Percentiles rank a stretch among this genome's conserved stretches.
Evolutionary conservation across 495 filamentous ascomycete genomes (phyloP).

Genomic region (Mycothermus thermophilus): DNA sequence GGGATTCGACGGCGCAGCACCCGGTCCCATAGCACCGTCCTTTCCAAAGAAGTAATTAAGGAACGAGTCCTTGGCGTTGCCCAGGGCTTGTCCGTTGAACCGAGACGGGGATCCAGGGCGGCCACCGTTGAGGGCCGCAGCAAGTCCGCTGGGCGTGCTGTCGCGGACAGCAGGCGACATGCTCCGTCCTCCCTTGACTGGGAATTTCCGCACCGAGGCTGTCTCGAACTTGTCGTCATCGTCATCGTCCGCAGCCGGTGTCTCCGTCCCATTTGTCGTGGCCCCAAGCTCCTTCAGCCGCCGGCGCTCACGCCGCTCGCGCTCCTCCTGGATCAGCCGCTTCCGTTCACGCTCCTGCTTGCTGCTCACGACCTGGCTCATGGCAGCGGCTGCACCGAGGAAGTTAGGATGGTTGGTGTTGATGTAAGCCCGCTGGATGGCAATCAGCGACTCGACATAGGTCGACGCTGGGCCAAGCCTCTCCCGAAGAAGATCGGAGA

Average conservation of each 20-base stretch:
- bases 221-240: conserved; percentile 43
- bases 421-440: conserved; percentile 96
- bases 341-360: conserved; percentile 90
- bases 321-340: conserved; percentile 62
- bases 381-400: conserved; percentile 91
- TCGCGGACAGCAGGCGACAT: conserved; percentile 70
- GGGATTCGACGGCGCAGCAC: conserved; percentile 26
- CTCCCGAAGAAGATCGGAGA: conserved; percentile 90
- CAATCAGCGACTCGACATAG: conserved; percentile 92
- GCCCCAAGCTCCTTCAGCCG: conserved; percentile 65
- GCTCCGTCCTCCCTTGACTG: conserved; percentile 51
- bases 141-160: conserved; percentile 42
- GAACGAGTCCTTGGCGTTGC: conserved; percentile 66
- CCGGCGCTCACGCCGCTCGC: conserved; percentile 67
- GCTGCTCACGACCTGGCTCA: conserved; percentile 86
- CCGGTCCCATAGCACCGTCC: conserved; percentile 48
- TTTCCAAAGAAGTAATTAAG: conserved; percentile 98
- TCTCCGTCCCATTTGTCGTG: conserved; percentile 64
- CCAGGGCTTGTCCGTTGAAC: conserved; percentile 36
- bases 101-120: conserved; percentile 49
- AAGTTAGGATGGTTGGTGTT: conserved; percentile 99
- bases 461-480: conserved; percentile 71
- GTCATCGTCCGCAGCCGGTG: conserved; percentile 63
- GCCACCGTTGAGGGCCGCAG: conserved; percentile 51
- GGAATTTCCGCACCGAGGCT: conserved; percentile 24